Evolutionary conservation across 1,139 yeast species (phyloP), one percentile per base, ranked within the genome.

Genomic region (Candida sp.): DNA sequence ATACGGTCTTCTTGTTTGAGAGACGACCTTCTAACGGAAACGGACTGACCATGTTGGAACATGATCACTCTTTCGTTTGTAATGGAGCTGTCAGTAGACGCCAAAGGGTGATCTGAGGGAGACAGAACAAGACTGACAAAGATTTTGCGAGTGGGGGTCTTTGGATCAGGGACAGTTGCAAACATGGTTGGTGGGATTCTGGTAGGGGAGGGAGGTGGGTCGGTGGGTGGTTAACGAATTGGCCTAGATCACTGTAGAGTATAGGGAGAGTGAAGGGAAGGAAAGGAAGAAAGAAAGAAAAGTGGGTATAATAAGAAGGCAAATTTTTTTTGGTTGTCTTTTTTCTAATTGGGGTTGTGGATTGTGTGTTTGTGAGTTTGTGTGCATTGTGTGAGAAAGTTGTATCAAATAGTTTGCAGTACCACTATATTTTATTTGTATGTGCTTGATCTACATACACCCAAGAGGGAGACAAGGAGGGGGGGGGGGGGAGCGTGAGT

Each of bases 1-100:
- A 50, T 47, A 37, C 78, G 56, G 37, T 55, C 54, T 4, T 58
- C 51, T 51, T 68, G 72, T 38, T 59, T 65, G 11, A 54, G 47
- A 1, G 77, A 72, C 9, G 76, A 73, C 42, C 78, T 61, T 34
- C 65, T 58, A 33, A 70, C 53, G 35, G 52, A 49, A 6, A 58
- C 48, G 38, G 53, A 56, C 23, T 64, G 55, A 9, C 60, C 63
- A 30, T 59, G 55, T 4, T 46, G 44, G 38, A 66, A 51, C 7
- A 53, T 49, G 4, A 68, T 44, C 17, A 60, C 52, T 44, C 72
- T 58, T 45, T 61, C 62, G 47, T 58, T 54, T 25, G 54, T 34
- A 17, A 38, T 12, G 23, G 38, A 12, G 3, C 33, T 26, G 28
- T 40, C 43, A 28, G 32, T 12, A 27, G 43, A 33, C 5, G 28